Evolutionary conservation across 2,329 filamentous ascomycete genomes (phyloP), one percentile per base, ranked within the genome.

Genomic region (Epichloe sibirici): DNA sequence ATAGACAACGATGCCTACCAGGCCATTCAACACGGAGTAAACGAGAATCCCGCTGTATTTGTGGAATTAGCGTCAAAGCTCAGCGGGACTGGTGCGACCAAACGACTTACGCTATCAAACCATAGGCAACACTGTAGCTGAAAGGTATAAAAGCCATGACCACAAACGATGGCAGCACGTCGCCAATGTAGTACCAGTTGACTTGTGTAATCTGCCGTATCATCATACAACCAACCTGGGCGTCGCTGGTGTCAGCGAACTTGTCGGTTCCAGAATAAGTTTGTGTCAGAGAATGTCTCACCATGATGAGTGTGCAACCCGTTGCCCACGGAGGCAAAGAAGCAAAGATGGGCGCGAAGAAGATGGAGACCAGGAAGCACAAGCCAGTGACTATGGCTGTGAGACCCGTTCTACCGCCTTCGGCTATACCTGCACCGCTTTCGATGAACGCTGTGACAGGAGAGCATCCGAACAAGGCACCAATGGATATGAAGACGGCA

Each of bases 241-340:
- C 13, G 35, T 31, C 21, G 34, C 11, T 45, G 13, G 34, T 17
- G 7, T 34, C 15, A 51, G 49, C 43, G 12, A 45, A 17, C 15
- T n/a, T n/a, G 17, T 44, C 11, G 40, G 34, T 39, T 51, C 42
- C 31, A 40, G 49, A 39, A 38, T 9, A 40, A 3, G 28, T n/a
- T 8, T 15, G 23, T 34, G 42, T 51, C 42, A 31, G 49, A 12
- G 15, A 17, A 46, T 40, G 49, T 51, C 49, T 51, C 23, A 80
- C 81, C 58, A 90, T 72, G 58, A 90, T 74, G 11, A 90, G 72
- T 0, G 85, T 87, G 55, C 82, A 82, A 5, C 86, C 86, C 0
- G 86, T 89, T 1, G 86, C 86, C 84, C 85, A 89, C 0, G 85
- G 84, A 1, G 86, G 86, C 13, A 89, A 85, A 0, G 83, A 88